Evolutionary conservation across 441 rosid species (phyloP).

Genomic region (Dalechampia spathulata): DNA sequence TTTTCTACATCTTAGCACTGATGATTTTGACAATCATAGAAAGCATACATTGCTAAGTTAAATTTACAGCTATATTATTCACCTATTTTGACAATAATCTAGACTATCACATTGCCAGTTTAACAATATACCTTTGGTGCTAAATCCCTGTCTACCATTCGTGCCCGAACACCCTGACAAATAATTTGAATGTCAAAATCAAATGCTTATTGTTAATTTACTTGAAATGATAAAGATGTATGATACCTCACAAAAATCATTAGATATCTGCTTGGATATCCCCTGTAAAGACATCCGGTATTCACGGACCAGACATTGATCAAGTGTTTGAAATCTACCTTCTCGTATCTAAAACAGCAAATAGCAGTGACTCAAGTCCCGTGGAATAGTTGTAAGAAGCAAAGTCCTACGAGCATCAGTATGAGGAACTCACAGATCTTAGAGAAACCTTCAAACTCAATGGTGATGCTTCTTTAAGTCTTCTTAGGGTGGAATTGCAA

Average conservation of each 20-base stretch:
- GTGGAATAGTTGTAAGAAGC: background rate
- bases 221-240: background rate
- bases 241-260: slow-evolving; percentile 68
- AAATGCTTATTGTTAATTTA: background rate
- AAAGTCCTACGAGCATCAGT: background rate
- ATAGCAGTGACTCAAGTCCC: slow-evolving; percentile 1
- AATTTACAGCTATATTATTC: background rate
- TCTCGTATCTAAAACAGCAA: slow-evolving; percentile 53
- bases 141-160: slow-evolving; percentile 69
- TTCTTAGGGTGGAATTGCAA: slow-evolving; percentile 54
- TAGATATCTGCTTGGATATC: slow-evolving; percentile 39
- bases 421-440: slow-evolving; percentile 65
- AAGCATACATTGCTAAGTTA: background rate
- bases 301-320: slow-evolving; percentile 76
- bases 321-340: slow-evolving; percentile 75
- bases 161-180: slow-evolving; percentile 75
- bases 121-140: slow-evolving; percentile 69
- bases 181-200: background rate
- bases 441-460: slow-evolving; percentile 83
- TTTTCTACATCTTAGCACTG: background rate
- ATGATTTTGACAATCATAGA: background rate
- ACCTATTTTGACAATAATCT: background rate
- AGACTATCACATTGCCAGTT: background rate
- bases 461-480: slow-evolving; percentile 76
- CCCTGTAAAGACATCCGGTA: slow-evolving; percentile 80